Evolutionary conservation across 2,329 filamentous ascomycete species (phyloP).

Genomic region (Calonectria fujianensis): DNA sequence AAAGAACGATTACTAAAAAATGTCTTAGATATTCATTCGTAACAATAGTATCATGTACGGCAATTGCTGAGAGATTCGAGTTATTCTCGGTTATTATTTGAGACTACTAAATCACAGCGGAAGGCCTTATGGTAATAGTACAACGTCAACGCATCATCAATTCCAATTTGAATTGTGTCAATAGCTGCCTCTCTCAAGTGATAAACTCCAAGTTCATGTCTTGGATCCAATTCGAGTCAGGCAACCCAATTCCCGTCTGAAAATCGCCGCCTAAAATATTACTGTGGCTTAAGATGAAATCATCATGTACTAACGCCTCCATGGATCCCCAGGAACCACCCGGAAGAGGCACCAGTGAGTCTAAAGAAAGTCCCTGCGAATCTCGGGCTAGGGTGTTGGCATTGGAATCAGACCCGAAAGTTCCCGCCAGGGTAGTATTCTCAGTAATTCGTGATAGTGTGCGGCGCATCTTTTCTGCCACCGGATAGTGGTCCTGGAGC

Average conservation of each 20-base stretch:
- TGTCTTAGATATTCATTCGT: not conserved
- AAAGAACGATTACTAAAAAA: not conserved
- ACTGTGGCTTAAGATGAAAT: conserved; percentile 24
- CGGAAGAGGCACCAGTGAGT: not conserved
- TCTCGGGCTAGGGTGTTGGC: not conserved
- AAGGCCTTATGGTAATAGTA: not conserved
- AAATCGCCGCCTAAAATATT: conserved; percentile 2
- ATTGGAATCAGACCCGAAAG: not conserved
- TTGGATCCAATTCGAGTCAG: conserved; percentile 2
- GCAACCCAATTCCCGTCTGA: not conserved
- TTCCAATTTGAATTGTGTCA: not conserved
- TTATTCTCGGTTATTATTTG: not conserved
- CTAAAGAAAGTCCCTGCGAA: not conserved
- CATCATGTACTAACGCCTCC: conserved; percentile 25
- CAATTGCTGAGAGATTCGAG: not conserved
- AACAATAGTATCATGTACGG: no score
- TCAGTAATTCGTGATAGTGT: conserved; percentile 13
- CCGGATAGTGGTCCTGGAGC: conserved; percentile 9
- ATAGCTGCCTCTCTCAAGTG: not conserved
- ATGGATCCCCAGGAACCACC: conserved; percentile 25
- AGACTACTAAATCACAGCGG: not conserved
- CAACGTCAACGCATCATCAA: not conserved
- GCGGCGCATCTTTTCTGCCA: conserved; percentile 19
- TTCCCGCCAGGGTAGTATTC: not conserved
- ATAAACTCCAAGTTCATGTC: conserved; percentile 11